Evolutionary conservation across 495 filamentous ascomycete species (phyloP), one percentile per base, ranked within the genome.

Genomic region (Echria macrotheca): DNA sequence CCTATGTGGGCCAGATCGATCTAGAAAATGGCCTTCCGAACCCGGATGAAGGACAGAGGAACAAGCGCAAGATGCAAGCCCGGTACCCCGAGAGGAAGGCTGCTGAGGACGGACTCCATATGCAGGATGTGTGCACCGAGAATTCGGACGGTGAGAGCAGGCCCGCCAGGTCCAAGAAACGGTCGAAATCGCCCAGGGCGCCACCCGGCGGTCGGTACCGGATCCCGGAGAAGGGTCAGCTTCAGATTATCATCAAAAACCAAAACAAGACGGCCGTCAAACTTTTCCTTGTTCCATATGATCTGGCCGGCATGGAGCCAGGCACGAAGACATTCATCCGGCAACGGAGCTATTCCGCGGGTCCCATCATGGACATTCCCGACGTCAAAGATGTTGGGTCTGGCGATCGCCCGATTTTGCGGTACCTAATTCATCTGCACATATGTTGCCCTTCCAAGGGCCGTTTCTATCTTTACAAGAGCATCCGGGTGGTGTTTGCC

Each of bases 201-300:
- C 87, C 87, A 6, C 83, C 87, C 8, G 87, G 87, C 22, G 91
- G 93, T 10, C 86, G 84, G 56, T 99, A 97, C 61, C 83, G 94
- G 44, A 96, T 99, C 38, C 94, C 93, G 0, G 87, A 96, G 61
- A 86, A 90, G 58, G 93, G 93, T 0, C 93, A 97, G 61, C 72
- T 99, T 21, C 93, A 99, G 65, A 94, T 99, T 54, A 84, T 99
- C 39, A 93, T 96, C 67, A 94, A 95, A 61, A 96, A 95, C 56
- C 89, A 88, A 9, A 90, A 95, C 72, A 96, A 95, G 62, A 96
- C 90, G 3, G 91, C 91, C 4, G 89, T 96, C 42, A 96, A 96
- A 64, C 69, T 96, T 12, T 99, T 96, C 56, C 76, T 97, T 11
- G 82, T 99, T 19, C 93, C 94, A 0, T 99, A 99, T 59, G 91